Evolutionary conservation across 2,329 filamentous ascomycete genomes (phyloP).

Genomic region (Davidsoniella eucalypti): DNA sequence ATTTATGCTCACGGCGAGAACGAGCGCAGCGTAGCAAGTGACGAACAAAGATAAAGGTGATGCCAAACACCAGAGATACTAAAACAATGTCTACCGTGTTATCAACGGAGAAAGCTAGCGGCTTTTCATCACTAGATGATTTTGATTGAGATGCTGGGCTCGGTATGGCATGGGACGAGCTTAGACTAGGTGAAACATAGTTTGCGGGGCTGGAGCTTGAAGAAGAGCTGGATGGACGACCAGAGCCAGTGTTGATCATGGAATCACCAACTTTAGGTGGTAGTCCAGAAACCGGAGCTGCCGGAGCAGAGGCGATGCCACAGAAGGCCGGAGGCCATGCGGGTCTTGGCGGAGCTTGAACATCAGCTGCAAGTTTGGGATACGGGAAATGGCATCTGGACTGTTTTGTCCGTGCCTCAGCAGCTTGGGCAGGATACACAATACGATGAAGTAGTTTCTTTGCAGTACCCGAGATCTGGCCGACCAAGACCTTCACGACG

Average conservation of each 20-base stretch:
- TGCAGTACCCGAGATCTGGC: constrained; percentile 3
- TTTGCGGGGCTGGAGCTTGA: too few species aligned
- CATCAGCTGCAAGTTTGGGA: not conserved
- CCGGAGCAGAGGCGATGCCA: not conserved
- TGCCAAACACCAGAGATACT: too few species aligned
- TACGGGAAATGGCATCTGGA: constrained; percentile 9
- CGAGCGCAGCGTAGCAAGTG: not conserved
- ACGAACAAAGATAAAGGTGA: too few species aligned
- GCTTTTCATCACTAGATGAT: too few species aligned
- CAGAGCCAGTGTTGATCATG: constrained; percentile 1
- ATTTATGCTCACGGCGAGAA: not conserved
- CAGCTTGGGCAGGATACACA: not conserved
- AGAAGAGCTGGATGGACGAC: too few species aligned
- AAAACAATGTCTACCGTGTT: too few species aligned
- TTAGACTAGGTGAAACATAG: too few species aligned
- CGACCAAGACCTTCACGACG: constrained; percentile 9
- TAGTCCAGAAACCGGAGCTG: not conserved
- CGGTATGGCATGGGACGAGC: too few species aligned
- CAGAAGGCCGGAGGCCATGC: constrained; percentile 12
- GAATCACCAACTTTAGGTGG: not conserved
- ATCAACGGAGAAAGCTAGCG: too few species aligned
- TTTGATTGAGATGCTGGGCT: too few species aligned
- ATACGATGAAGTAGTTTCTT: constrained; percentile 6
- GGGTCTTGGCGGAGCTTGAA: constrained; percentile 3
- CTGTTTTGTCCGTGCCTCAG: not conserved